phyloP scores from a whole-genome alignment of 495 filamentous ascomycete genomes.

The Hyaloscypha bicolor region DNA sequence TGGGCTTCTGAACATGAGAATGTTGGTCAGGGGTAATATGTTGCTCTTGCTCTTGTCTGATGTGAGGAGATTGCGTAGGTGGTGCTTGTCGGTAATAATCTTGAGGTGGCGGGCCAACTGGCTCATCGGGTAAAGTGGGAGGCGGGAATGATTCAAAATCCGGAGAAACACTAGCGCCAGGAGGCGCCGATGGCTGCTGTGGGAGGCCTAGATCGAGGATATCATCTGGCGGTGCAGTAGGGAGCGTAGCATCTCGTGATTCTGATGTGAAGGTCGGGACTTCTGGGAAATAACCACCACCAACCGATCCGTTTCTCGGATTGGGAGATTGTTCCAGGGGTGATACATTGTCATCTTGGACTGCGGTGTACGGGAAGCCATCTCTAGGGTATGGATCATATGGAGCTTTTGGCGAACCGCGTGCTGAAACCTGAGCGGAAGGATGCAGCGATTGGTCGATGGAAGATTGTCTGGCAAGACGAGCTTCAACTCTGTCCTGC shows the following conservation, averaged over 20 bases:
- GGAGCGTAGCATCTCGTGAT: conserved; percentile 14
- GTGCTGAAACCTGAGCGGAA: conserved; percentile 44
- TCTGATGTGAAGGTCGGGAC: conserved; percentile 43
- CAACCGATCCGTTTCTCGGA: conserved; percentile 42
- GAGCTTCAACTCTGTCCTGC: conserved; percentile 37
- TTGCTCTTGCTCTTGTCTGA: neutral
- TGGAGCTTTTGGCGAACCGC: conserved; percentile 22
- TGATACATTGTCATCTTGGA: conserved; percentile 39
- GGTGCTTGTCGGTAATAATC: conserved; percentile 36
- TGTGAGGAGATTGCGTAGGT: conserved; percentile 18
- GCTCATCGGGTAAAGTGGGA: conserved; percentile 18
- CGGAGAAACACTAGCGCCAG: conserved; percentile 8
- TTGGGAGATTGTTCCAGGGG: conserved; percentile 38
- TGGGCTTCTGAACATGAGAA: no score
- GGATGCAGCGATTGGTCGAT: conserved; percentile 54
- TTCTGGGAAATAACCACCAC: conserved; percentile 57
- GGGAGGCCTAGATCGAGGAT: conserved; percentile 26
- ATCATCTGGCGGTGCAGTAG: conserved; percentile 30
- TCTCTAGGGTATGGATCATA: conserved; percentile 29
- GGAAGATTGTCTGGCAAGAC: conserved; percentile 39
- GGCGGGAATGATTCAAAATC: conserved; percentile 28
- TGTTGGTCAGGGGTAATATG: no score
- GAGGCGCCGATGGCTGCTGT: conserved; percentile 33
- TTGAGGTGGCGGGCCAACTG: conserved; percentile 25
- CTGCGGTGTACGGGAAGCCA: conserved; percentile 31